phyloP scores from a whole-genome alignment of 495 filamentous ascomycete genomes.

The Penicillium samsonianum region DNA sequence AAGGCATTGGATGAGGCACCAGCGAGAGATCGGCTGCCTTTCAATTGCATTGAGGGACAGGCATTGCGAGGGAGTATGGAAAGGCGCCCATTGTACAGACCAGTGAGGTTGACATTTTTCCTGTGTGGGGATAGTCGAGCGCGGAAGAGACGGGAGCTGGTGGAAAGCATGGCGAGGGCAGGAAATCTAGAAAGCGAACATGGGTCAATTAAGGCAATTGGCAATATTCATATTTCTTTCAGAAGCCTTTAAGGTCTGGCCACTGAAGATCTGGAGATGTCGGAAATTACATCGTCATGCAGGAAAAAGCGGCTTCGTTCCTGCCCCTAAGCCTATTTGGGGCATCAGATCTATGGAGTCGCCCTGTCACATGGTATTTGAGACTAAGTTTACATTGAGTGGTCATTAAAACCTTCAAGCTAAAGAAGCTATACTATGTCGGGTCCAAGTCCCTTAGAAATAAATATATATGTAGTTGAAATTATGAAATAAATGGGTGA shows the following conservation, averaged over 20 bases:
- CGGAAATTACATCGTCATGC: slow-evolving; percentile 6
- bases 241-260: neutral
- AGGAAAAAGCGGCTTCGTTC: slow-evolving; percentile 3
- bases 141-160: slow-evolving; percentile 3
- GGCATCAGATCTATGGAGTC: slow-evolving; percentile 2
- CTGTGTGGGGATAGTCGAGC: slow-evolving; percentile 2
- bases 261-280: neutral
- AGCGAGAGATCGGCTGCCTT: neutral
- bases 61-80: slow-evolving; percentile 8
- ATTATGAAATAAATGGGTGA: neutral
- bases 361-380: no score
- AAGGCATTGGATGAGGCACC: neutral
- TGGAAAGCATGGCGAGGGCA: slow-evolving; percentile 4
- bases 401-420: neutral
- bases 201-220: slow-evolving; percentile 2
- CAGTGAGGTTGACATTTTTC: neutral
- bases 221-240: neutral
- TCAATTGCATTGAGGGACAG: slow-evolving; percentile 3
- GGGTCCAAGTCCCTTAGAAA: neutral
- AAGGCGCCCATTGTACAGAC: slow-evolving; percentile 7
- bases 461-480: neutral
- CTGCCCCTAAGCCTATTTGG: slow-evolving; percentile 9
- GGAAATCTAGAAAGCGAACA: neutral
- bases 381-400: no score
- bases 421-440: neutral